A percentile compares a stretch with the other conserved stretches of the same genome.
Conservation (phyloP, 1,284 basidiomycete genomes). For the Pseudozyma sp. region DNA sequence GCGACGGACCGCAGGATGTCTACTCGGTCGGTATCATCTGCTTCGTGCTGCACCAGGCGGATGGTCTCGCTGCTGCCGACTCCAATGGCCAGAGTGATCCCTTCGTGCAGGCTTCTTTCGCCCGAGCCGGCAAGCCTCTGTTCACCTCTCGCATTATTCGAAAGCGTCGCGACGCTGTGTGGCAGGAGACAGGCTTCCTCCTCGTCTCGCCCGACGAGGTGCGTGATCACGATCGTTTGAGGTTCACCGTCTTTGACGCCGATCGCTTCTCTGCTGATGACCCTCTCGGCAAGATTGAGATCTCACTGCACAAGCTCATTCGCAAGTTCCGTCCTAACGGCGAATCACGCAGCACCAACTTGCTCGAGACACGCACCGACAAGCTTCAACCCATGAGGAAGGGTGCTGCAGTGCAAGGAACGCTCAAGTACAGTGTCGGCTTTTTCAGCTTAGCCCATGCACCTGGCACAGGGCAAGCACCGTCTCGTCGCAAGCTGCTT, state of each 20-base stretch:
- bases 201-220: slow-evolving; percentile 61
- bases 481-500: slow-evolving; percentile 47
- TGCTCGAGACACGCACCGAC: slow-evolving; percentile 57
- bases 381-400: slow-evolving; percentile 53
- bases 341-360: slow-evolving; percentile 27
- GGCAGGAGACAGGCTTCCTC: slow-evolving; percentile 60
- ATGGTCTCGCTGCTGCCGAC: slow-evolving; percentile 58
- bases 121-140: slow-evolving; percentile 58
- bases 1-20: slow-evolving; percentile 58
- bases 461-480: slow-evolving; percentile 33
- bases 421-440: slow-evolving; percentile 61
- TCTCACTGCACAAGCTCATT: slow-evolving; percentile 56
- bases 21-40: slow-evolving; percentile 60
- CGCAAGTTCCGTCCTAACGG: slow-evolving; percentile 31
- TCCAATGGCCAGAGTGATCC: slow-evolving; percentile 61
- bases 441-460: slow-evolving; percentile 58
- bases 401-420: slow-evolving; percentile 47
- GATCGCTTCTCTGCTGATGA: slow-evolving; percentile 67
- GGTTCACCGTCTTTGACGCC: slow-evolving; percentile 61
- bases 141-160: slow-evolving; percentile 57
- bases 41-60: slow-evolving; percentile 60
- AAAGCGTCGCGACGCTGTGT: slow-evolving; percentile 54
- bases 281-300: slow-evolving; percentile 62
- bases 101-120: slow-evolving; percentile 58
- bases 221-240: slow-evolving; percentile 56